Percentiles rank a stretch among this genome's conserved stretches.
These are phyloP conservation scores for Termitomyces sp. DNA, from an alignment of 768 basidiomycete species.

Conservation along the genomic window DNA sequence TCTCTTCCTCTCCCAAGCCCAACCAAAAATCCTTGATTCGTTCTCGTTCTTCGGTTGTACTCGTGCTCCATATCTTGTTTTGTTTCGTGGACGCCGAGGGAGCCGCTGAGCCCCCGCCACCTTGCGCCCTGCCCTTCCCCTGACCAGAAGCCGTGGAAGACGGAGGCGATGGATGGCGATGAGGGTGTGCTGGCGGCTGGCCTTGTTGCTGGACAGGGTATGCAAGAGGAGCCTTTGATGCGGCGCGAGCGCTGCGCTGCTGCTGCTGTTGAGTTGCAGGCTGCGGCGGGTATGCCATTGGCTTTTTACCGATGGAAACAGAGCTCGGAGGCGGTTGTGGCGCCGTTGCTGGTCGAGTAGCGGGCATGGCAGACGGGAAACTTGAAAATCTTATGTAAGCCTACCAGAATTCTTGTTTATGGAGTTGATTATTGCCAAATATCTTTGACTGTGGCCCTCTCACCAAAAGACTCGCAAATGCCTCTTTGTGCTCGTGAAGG, in stretches of 20 bases:
- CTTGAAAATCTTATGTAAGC: constrained; percentile 23
- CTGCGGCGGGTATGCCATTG: constrained; percentile 68
- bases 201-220: constrained; percentile 29
- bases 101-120: constrained; percentile 22
- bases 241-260: constrained; percentile 39
- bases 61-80: constrained; percentile 94
- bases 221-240: constrained; percentile 40
- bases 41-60: constrained; percentile 88
- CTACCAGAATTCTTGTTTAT: constrained; percentile 10
- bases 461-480: too few species aligned
- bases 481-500: background rate
- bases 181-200: constrained; percentile 26
- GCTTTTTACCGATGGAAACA: constrained; percentile 88
- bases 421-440: constrained; percentile 12
- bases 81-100: constrained; percentile 36
- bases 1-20: constrained; percentile 84
- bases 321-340: constrained; percentile 57
- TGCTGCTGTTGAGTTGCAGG: constrained; percentile 29
- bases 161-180: constrained; percentile 42
- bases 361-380: constrained; percentile 21
- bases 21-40: constrained; percentile 99
- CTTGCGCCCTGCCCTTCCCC: constrained; percentile 28
- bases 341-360: constrained; percentile 16
- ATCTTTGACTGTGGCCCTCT: background rate
- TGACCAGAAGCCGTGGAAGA: constrained; percentile 33